Base-by-base conservation (phyloP, 352 stramenopile species). In the Paralagenidium karlingii region DNA sequence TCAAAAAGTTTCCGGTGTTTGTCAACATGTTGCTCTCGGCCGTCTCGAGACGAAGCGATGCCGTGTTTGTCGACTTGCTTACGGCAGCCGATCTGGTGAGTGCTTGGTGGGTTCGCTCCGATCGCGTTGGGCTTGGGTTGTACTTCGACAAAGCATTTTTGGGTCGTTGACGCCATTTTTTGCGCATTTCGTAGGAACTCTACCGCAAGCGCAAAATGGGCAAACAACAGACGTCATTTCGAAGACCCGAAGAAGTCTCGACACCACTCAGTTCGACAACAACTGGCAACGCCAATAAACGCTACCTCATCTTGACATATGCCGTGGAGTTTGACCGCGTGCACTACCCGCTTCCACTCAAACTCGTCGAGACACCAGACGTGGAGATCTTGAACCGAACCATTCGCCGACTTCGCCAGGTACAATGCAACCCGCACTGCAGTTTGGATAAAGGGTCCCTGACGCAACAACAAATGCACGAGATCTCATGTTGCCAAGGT, bases 221-320 rank as follows among this genome's bases (percentile, higher is more conserved):
- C 18, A 16, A 36, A 24, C 31, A 28, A 8, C 28, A 24, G 28
- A 37, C 38, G 18, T 28, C 15, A 13, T n/a, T n/a, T n/a, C n/a
- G n/a, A n/a, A n/a, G n/a, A n/a, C n/a, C n/a, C n/a, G n/a, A n/a
- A n/a, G 15, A 40, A 22, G 26, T 11, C n/a, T 34, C 10, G 37
- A 24, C 27, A 50, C 38, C 25, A 31, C 49, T 18, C 46, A 43
- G 2, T 51, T 63, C 25, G 40, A 52, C 36, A 49, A 29, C 37
- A 20, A 40, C 30, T 3, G 15, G 24, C 18, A 38, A 43, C 13
- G 31, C 29, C 20, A 64, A 55, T 33, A 96, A 96, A 49, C 57
- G 87, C 13, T 97, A 95, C 55, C 55, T 97, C 8, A 96, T 97
- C 43, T 46, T 97, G 20, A 97, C 89, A 2, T 97, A 97, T 47